Percentiles rank a stretch among this genome's conserved stretches.
These are phyloP conservation scores for Pleurotus platypus DNA, from an alignment of 768 basidiomycete species.

Conservation along the genomic window DNA sequence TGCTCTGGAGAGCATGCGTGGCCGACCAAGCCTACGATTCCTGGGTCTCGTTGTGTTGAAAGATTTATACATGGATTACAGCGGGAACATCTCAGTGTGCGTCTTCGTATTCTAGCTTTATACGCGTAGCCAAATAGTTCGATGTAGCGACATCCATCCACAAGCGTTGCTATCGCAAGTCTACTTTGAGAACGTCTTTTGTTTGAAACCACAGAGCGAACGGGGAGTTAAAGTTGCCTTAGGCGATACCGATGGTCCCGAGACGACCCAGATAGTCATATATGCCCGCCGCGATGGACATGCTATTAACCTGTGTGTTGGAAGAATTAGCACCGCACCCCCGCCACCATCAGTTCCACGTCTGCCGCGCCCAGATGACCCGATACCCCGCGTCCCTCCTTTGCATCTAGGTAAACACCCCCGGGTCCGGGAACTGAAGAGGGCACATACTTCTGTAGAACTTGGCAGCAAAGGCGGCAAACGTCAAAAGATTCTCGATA, in stretches of 20 bases:
- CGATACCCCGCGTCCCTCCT: conserved; percentile 71
- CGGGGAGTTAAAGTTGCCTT: conserved; percentile 63
- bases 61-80: conserved; percentile 59
- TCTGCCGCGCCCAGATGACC: conserved; percentile 70
- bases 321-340: conserved; percentile 9
- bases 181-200: conserved; percentile 72
- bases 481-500: neutral
- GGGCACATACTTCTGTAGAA: neutral
- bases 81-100: conserved; percentile 46
- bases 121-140: no score
- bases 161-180: conserved; percentile 54
- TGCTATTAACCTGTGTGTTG: conserved; percentile 5
- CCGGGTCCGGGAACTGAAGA: conserved; percentile 1
- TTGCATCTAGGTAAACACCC: conserved; percentile 24
- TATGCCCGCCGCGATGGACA: conserved; percentile 27
- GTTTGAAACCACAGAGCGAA: conserved; percentile 36
- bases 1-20: conserved; percentile 78
- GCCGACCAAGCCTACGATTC: conserved; percentile 59
- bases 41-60: conserved; percentile 48
- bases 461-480: neutral
- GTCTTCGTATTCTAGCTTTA: conserved; percentile 17
- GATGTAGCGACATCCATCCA: conserved; percentile 65
- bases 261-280: conserved; percentile 64
- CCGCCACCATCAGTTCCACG: conserved; percentile 24
- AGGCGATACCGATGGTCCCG: conserved; percentile 69